Evolutionary conservation across 305 asterid species (phyloP).

Genomic region (Fraxinus greggii): DNA sequence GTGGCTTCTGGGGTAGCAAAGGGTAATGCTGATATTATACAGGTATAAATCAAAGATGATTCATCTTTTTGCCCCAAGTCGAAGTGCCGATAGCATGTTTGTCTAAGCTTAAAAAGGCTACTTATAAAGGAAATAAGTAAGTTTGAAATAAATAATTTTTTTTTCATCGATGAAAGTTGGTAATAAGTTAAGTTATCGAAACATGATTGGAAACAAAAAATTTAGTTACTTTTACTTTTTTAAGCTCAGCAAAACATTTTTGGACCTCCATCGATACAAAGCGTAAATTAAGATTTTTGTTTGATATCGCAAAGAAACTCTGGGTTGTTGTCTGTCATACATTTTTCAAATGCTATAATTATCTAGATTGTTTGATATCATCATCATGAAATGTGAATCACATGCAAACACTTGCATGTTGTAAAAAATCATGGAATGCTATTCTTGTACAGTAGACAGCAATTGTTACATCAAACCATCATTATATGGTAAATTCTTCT

Average conservation of each 20-base stretch:
- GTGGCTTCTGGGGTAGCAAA: constrained; percentile 99
- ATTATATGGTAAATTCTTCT: not conserved
- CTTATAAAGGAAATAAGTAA: not conserved
- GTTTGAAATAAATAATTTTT: not conserved
- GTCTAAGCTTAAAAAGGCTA: not conserved
- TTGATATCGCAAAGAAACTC: not conserved
- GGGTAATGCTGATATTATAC: constrained; percentile 98
- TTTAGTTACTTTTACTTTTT: not conserved
- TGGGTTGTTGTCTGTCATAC: not conserved
- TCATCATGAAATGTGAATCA: not conserved
- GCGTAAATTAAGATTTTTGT: not conserved
- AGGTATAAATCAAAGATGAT: constrained; percentile 46
- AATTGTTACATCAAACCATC: not conserved
- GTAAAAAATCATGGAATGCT: not conserved
- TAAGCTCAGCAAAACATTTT: not conserved
- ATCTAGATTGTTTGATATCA: not conserved
- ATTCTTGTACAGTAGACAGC: not conserved
- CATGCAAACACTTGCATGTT: not conserved
- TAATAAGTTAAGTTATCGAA: not conserved
- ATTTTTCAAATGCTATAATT: not conserved
- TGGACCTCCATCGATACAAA: not conserved
- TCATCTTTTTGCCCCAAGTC: constrained; percentile 4
- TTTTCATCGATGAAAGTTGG: not conserved
- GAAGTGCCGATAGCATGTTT: not conserved
- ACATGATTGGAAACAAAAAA: not conserved